Base-by-base conservation (phyloP, 805 yeast genomes). In the Scheffersomyces amazonensis region DNA sequence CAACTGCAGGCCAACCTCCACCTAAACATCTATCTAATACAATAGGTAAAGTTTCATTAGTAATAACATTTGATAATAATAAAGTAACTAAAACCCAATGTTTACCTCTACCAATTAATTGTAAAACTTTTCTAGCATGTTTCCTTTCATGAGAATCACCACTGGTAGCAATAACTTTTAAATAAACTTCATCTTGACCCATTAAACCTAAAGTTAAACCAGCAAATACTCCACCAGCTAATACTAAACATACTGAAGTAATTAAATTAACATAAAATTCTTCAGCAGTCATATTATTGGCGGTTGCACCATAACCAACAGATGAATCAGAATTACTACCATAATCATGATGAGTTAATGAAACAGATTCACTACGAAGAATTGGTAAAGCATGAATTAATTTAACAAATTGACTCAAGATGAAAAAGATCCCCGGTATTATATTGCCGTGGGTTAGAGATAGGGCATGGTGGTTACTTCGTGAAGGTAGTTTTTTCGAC, bases 1-100 rank as follows among this genome's bases (percentile, higher is more conserved):
- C 87, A 25, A 91, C 96, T 0, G 99, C 99, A 11, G 93, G 90
- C 85, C 96, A 84, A 1, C 99, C 99, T 31, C 98, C 98, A 34
- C 98, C 98, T 11, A 93, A 75, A 50, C 91, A 84, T 39, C 95
- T 75, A 59, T 91, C 98, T 42, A 93, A 73, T 16, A 91, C 95
- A 49, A 91, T 91, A 1, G 99, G 99, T 43, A 91, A 72, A 2
- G 96, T 83, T 61, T 91, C 97, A 59, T 90, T 90, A 32, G 97
- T 90, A 56, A 90, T 87, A 34, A 90, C 97, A 53, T 90, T 90
- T 5, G 88, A 78, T 22, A 90, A 60, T 41, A 91, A 71, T 44
- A 91, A 64, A 1, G 99, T 91, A 23, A 91, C 97, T 30, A 91
- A 74, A 13, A 91, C 89, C 96, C 98, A 90, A 64, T 91, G 99